Percentiles rank a stretch among this genome's conserved stretches.
Conservation (phyloP, 2,329 filamentous ascomycete genomes). For the Daldinia sp. region DNA sequence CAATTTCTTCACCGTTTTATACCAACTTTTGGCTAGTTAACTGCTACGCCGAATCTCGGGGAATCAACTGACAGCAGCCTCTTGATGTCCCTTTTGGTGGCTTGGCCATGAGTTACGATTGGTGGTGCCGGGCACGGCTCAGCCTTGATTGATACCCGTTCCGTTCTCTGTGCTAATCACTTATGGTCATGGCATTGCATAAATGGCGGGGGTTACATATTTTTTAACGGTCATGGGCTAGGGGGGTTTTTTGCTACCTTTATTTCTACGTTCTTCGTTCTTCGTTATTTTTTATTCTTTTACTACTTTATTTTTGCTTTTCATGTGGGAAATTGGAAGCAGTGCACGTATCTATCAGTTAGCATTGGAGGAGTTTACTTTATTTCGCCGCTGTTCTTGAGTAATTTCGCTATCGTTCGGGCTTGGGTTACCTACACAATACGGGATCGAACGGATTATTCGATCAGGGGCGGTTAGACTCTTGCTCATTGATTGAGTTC, state of each 20-base stretch:
- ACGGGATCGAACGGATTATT: conserved; percentile 26
- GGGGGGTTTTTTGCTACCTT: conserved; percentile 25
- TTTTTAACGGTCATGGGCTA: conserved; percentile 22
- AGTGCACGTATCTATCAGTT: conserved; percentile 31
- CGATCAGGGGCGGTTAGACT: conserved; percentile 27
- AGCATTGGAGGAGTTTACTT: conserved; percentile 44
- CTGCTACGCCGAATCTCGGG: neutral
- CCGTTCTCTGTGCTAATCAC: conserved; percentile 13
- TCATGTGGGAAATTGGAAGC: conserved; percentile 26
- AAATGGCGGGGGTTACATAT: conserved; percentile 25
- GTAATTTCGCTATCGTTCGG: conserved; percentile 21
- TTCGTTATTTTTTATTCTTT: conserved; percentile 16
- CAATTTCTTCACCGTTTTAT: neutral
- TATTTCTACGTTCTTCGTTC: conserved; percentile 13
- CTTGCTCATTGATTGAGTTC: conserved; percentile 38
- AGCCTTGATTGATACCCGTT: conserved; percentile 13
- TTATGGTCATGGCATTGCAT: conserved; percentile 34
- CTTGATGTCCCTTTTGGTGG: neutral
- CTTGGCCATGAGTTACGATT: conserved; percentile 10
- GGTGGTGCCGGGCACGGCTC: conserved; percentile 1
- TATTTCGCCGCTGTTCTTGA: conserved; percentile 25
- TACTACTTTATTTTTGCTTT: conserved; percentile 16
- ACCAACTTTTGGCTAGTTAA: neutral
- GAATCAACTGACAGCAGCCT: conserved; percentile 3
- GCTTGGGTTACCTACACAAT: conserved; percentile 18